Evolutionary conservation across 345 rosid species (phyloP).

Genomic region (Eucalyptus sp.): DNA sequence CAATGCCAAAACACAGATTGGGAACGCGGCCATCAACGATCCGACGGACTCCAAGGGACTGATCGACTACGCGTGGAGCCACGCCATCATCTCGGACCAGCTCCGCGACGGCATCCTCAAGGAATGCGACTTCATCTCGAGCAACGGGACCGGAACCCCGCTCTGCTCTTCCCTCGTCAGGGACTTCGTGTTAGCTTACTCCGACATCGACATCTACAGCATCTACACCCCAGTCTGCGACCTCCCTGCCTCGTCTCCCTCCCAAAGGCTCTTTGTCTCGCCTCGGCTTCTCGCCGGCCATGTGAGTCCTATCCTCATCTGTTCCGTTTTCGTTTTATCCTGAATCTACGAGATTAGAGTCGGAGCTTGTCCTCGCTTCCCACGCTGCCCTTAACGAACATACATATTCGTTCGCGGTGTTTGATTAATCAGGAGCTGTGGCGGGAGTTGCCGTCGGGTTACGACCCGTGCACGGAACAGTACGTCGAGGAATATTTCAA

Average conservation of each 20-base stretch:
- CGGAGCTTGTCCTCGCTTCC: not conserved
- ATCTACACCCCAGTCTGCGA: conserved; percentile 54
- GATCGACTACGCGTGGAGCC: conserved; percentile 67
- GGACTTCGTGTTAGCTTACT: conserved; percentile 28
- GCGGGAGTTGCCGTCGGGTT: conserved; percentile 46
- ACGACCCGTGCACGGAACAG: conserved; percentile 58
- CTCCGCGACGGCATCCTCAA: conserved; percentile 24
- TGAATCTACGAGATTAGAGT: not conserved
- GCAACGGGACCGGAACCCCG: not conserved
- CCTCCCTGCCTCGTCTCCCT: not conserved
- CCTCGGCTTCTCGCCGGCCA: not conserved
- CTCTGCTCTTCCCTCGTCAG: not conserved
- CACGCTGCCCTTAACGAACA: too few species aligned
- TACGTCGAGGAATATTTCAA: conserved; percentile 48
- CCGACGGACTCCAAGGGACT: conserved; percentile 41
- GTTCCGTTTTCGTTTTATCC: not conserved
- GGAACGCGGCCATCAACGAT: conserved; percentile 63
- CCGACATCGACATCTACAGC: conserved; percentile 54
- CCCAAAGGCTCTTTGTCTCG: not conserved
- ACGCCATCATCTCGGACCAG: conserved; percentile 61
- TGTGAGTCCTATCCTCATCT: not conserved
- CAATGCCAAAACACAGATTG: conserved; percentile 28
- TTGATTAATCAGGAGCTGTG: conserved; percentile 23
- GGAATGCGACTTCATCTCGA: conserved; percentile 25
- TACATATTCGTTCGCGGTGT: not conserved